These are phyloP conservation scores for Phoma sp. DNA, from an alignment of 2,329 filamentous ascomycete species.

Conservation along the genomic window DNA sequence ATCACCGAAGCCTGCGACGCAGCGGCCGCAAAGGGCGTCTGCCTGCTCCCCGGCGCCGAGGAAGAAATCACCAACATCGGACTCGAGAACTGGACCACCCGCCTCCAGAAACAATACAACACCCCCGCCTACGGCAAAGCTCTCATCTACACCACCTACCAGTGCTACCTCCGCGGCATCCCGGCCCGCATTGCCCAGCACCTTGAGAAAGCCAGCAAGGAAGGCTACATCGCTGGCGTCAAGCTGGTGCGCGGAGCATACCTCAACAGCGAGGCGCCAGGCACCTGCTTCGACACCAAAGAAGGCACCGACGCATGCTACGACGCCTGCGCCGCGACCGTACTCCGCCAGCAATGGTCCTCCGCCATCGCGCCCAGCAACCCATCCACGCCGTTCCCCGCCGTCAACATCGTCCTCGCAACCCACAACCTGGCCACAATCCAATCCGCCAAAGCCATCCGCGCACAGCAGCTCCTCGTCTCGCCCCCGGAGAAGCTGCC, in stretches of 20 bases:
- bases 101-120: conserved; percentile 81
- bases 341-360: conserved; percentile 70
- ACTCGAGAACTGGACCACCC: conserved; percentile 79
- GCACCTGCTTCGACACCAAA: conserved; percentile 61
- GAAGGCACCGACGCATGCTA: conserved; percentile 67
- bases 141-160: conserved; percentile 73
- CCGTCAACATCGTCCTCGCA: conserved; percentile 71
- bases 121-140: conserved; percentile 59
- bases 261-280: conserved; percentile 56
- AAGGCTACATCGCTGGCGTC: conserved; percentile 60
- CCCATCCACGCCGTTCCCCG: conserved; percentile 45
- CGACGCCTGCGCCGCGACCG: conserved; percentile 70
- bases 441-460: conserved; percentile 56
- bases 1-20: conserved; percentile 78
- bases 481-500: conserved; percentile 39
- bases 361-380: conserved; percentile 54
- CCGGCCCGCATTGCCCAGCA: conserved; percentile 53
- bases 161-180: conserved; percentile 61
- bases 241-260: conserved; percentile 66
- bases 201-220: conserved; percentile 52
- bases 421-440: conserved; percentile 83
- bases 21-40: conserved; percentile 71
- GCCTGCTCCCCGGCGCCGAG: conserved; percentile 84
- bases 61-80: conserved; percentile 78
- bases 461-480: conserved; percentile 51